Percentiles rank a stretch among this genome's conserved stretches.
Evolutionary conservation across 2,329 filamentous ascomycete genomes (phyloP).

Genomic region (Penicillium sp.): DNA sequence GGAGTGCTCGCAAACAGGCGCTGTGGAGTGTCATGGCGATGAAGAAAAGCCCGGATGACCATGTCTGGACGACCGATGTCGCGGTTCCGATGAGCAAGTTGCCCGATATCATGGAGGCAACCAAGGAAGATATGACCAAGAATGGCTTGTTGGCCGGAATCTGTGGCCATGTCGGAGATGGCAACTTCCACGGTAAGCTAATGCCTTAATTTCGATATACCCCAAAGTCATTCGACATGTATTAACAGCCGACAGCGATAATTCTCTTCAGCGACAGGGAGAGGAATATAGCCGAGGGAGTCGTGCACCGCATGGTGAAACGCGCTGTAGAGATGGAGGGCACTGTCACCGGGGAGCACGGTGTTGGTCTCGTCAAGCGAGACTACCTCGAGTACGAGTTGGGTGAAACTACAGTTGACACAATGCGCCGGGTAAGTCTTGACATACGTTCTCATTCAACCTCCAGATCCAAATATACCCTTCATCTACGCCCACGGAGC

Average conservation of each 20-base stretch:
- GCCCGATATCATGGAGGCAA: slow-evolving; percentile 69
- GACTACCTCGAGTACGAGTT: slow-evolving; percentile 64
- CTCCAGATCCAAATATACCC: background rate
- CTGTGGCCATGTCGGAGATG: slow-evolving; percentile 72
- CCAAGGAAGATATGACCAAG: slow-evolving; percentile 62
- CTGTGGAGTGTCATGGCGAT: slow-evolving; percentile 70
- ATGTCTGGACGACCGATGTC: slow-evolving; percentile 77
- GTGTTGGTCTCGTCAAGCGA: slow-evolving; percentile 67
- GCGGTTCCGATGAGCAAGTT: slow-evolving; percentile 71
- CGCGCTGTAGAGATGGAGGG: slow-evolving; percentile 68
- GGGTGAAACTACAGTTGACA: slow-evolving; percentile 58
- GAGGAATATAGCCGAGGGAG: slow-evolving; percentile 52
- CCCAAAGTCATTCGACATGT: background rate
- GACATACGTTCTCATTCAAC: background rate
- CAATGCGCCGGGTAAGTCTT: slow-evolving; percentile 60
- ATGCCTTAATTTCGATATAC: background rate
- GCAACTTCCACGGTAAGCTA: slow-evolving; percentile 65
- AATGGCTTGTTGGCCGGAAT: slow-evolving; percentile 64
- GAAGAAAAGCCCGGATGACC: slow-evolving; percentile 56
- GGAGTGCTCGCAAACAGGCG: slow-evolving; percentile 72
- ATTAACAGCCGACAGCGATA: slow-evolving; percentile 47
- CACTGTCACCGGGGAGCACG: slow-evolving; percentile 70
- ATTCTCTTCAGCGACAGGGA: slow-evolving; percentile 60
- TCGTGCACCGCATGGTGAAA: slow-evolving; percentile 68
- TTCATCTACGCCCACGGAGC: slow-evolving; percentile 1